Evolutionary conservation across 805 yeast species (phyloP), one percentile per base, ranked within the genome.

Genomic region (Priceomyces fermenticarens): DNA sequence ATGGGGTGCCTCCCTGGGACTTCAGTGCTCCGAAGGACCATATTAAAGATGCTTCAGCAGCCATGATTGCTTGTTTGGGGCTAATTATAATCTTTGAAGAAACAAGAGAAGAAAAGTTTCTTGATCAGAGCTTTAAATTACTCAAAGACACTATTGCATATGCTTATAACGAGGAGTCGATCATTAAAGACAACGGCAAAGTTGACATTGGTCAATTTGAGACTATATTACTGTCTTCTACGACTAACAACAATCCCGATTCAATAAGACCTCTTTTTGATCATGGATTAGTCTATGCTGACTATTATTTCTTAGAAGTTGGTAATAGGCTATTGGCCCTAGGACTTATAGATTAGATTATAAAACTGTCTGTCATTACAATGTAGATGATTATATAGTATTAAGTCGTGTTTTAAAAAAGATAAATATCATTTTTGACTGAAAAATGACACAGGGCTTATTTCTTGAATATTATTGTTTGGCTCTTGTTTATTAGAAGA

Each of bases 241-340:
- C 65, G 7, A 50, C 45, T 20, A 57, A 52, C 42, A 52, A 57
- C 39, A 55, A 59, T 39, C 48, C 49, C 5, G 49, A 55, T 35
- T 47, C 59, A 7, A 13, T 34, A 25, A 37, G 34, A 13, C 35
- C 39, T 26, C 39, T 41, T 9, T 41, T 41, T 2, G 57, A 52
- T 28, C 57, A 54, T 36, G 66, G 65, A 4, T 46, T 57, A 13
- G 62, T 57, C 11, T 60, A 60, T 39, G 65, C 56, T 2, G 66
- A 60, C 36, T 60, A 57, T 35, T 60, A 59, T 41, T 60, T 57
- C 42, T 32, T 60, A 14, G 49, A 43, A 11, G 40, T 54, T 17
- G 65, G 65, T 10, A 60, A 60, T 36, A 45, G 50, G 32, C 45
- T 60, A 9, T 30, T 59, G 10, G 62, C 58, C 16, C 39, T 60